These are phyloP conservation scores for Arthrobotrys musiformis DNA, from an alignment of 2,329 filamentous ascomycete genomes.

Conservation along the genomic window DNA sequence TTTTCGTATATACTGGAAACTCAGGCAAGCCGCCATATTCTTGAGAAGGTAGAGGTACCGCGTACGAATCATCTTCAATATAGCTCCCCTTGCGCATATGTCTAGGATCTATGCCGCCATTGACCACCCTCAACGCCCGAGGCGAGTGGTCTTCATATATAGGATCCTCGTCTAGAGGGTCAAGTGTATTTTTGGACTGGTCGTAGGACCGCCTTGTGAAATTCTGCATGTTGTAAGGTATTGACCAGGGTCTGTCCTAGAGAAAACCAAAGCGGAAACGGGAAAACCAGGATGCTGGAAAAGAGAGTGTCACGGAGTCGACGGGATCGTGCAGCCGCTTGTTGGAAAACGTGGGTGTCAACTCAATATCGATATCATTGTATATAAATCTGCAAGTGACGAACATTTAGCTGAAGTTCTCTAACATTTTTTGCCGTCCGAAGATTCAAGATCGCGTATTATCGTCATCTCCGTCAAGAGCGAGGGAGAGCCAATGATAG, in stretches of 20 bases:
- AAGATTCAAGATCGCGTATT: slow-evolving; percentile 2
- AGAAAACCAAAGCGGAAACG: slow-evolving; percentile 4
- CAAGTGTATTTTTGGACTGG: slow-evolving; percentile 37
- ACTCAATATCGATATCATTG: slow-evolving; percentile 54
- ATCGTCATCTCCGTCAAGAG: neutral
- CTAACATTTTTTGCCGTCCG: neutral
- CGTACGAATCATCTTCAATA: slow-evolving; percentile 46
- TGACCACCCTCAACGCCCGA: slow-evolving; percentile 39
- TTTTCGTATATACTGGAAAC: slow-evolving; percentile 35
- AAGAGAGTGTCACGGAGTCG: slow-evolving; percentile 41
- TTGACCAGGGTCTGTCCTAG: slow-evolving; percentile 8
- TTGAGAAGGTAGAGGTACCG: slow-evolving; percentile 40
- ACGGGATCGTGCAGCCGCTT: slow-evolving; percentile 49
- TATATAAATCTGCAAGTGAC: slow-evolving; percentile 27
- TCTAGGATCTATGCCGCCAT: slow-evolving; percentile 48
- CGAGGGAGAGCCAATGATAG: slow-evolving; percentile 27
- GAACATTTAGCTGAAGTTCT: slow-evolving; percentile 29
- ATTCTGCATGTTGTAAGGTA: slow-evolving; percentile 44
- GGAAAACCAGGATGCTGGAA: slow-evolving; percentile 27
- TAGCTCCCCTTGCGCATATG: slow-evolving; percentile 54
- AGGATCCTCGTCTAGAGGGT: slow-evolving; percentile 42
- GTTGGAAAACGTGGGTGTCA: slow-evolving; percentile 52
- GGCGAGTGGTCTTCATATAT: slow-evolving; percentile 45
- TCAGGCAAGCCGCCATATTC: slow-evolving; percentile 33
- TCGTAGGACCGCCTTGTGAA: slow-evolving; percentile 49